Evolutionary conservation across 768 basidiomycete genomes (phyloP).

Genomic region (Candolleomyces aberdarensis): DNA sequence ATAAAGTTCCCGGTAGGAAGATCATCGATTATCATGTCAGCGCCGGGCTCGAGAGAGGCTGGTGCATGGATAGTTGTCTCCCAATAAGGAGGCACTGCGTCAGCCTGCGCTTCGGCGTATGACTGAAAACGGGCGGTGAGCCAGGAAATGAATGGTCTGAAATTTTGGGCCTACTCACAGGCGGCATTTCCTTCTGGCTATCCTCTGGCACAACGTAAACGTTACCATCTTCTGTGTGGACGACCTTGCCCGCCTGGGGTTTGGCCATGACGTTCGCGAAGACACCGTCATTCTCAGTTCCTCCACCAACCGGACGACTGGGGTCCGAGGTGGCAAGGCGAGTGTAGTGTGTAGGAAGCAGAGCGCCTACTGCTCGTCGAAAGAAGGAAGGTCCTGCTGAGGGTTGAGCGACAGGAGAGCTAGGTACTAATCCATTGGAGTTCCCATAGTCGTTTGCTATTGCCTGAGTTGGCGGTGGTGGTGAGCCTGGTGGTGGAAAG

Average conservation of each 20-base stretch:
- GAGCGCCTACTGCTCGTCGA: conserved; percentile 52
- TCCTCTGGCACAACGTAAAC: conserved; percentile 75
- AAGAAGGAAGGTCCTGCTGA: conserved; percentile 49
- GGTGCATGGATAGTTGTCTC: conserved; percentile 93
- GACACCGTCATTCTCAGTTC: conserved; percentile 86
- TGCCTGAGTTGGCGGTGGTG: conserved; percentile 57
- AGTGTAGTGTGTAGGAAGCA: conserved; percentile 67
- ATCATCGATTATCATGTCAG: conserved; percentile 83
- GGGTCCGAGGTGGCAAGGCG: conserved; percentile 42
- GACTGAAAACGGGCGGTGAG: conserved; percentile 44
- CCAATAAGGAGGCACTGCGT: conserved; percentile 94
- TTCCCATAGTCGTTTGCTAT: conserved; percentile 71
- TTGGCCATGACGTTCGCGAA: conserved; percentile 95
- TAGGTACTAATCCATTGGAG: conserved; percentile 63
- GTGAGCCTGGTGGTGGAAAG: conserved; percentile 76
- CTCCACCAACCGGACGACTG: conserved; percentile 51
- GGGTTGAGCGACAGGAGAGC: conserved; percentile 38
- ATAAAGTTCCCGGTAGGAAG: conserved; percentile 79
- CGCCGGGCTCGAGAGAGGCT: conserved; percentile 38
- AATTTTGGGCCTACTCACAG: conserved; percentile 49
- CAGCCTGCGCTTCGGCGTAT: conserved; percentile 83
- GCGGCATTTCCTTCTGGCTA: conserved; percentile 77
- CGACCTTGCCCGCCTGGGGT: conserved; percentile 49
- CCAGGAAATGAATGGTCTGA: not conserved
- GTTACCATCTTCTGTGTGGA: conserved; percentile 52